A percentile compares a stretch with the other conserved stretches of the same genome.
Conservation (phyloP, 2,329 filamentous ascomycete species). For the Fusarium udum region DNA sequence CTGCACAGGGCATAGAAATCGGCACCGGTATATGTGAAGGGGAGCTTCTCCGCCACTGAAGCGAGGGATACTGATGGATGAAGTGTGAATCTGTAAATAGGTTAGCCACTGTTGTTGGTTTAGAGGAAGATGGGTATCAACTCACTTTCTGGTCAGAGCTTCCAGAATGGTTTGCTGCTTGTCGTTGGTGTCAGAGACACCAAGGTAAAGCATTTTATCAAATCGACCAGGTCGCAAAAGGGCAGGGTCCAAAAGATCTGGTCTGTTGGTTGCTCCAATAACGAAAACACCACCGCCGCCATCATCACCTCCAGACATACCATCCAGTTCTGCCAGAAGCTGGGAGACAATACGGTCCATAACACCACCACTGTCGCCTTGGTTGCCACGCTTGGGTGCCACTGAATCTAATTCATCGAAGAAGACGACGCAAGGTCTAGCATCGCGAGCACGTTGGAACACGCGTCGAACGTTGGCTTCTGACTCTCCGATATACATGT, state of each 20-base stretch:
- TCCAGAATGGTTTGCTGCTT: conserved; percentile 96
- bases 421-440: conserved; percentile 88
- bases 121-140: conserved; percentile 36
- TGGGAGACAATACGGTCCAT: conserved; percentile 99
- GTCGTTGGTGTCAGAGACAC: conserved; percentile 94
- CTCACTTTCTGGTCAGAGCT: conserved; percentile 91
- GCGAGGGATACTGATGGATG: conserved; percentile 80
- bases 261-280: conserved; percentile 94
- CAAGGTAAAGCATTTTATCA: conserved; percentile 98
- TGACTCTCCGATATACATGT: conserved; percentile 96
- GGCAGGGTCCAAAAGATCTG: conserved; percentile 91
- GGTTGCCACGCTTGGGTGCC: conserved; percentile 94
- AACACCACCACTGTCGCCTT: conserved; percentile 95
- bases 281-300: conserved; percentile 91
- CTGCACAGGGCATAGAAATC: conserved; percentile 98
- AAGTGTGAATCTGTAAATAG: conserved; percentile 77
- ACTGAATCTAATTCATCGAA: conserved; percentile 95
- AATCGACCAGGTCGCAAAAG: conserved; percentile 90
- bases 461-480: conserved; percentile 91
- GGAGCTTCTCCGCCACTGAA: conserved; percentile 78
- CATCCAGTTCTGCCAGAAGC: conserved; percentile 92
- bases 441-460: conserved; percentile 87
- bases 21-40: conserved; percentile 96
- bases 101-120: conserved; percentile 6
- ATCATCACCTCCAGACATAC: conserved; percentile 94